Evolutionary conservation across 768 basidiomycete genomes (phyloP), one percentile per base, ranked within the genome.

Genomic region (Trametes maxima): DNA sequence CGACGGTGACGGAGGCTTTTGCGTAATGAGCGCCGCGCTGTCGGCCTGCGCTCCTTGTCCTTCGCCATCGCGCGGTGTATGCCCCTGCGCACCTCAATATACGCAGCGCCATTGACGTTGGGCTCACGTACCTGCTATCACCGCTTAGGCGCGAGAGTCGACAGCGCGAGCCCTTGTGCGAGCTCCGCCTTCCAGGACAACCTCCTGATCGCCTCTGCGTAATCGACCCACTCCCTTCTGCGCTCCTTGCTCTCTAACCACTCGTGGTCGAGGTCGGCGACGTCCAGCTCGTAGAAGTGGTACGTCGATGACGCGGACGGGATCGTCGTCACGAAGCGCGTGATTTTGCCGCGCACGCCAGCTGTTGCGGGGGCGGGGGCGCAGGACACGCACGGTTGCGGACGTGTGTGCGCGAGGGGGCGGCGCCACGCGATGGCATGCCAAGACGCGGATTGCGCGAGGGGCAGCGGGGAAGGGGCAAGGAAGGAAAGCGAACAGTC

Each of bases 281-380:
- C 91, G 75, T 94, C 92, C 69, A 94, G 83, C 74, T 94, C 92
- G 77, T 90, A 94, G 66, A 94, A 93, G 76, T 94, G 92, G 77
- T 93, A 94, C 40, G 86, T 94, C 55, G 89, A 83, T 53, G 90
- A 84, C 37, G 88, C 84, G 43, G 88, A 84, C 62, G 87, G 84
- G 74, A 92, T 90, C 48, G 92, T 94, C 55, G 85, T 89, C 51
- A 94, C 89, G 76, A 83, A 93, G 69, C 91, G 88, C 68, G 89
- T 92, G 67, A 94, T 90, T 64, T 79, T 88, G 77, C 92, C 92
- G 69, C 88, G 90, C 70, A 92, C 90, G 75, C 92, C 92, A 73
- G 92, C 92, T 94, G 78, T 76, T 78, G 57, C 48, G 62, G 61
- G 58, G 66, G 69, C 28, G 65, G 62, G 70, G 64, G 65, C 42